Percentiles rank a stretch among this genome's conserved stretches.
phyloP scores from a whole-genome alignment of 2,329 filamentous ascomycete genomes.

The Paramyrothecium sp. region DNA sequence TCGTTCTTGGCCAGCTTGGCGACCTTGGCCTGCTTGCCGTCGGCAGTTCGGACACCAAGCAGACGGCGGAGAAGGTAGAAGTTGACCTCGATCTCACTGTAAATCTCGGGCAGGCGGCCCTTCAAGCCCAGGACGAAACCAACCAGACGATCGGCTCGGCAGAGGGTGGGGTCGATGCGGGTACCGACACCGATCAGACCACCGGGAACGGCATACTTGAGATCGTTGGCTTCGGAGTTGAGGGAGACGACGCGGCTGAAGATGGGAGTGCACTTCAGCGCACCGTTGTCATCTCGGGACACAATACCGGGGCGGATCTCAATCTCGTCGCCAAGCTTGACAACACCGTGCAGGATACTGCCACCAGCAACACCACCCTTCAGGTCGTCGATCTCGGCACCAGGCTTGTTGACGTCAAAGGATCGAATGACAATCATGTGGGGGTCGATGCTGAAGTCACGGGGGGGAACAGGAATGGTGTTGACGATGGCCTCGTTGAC shows the following conservation, averaged over 20 bases:
- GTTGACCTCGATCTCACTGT: conserved; percentile 98
- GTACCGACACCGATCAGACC: conserved; percentile 98
- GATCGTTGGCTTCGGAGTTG: conserved; percentile 96
- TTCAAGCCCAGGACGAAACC: conserved; percentile 96
- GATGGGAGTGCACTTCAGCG: conserved; percentile 95
- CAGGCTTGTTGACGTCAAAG: conserved; percentile 99
- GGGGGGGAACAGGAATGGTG: conserved; percentile 86
- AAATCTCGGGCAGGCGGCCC: conserved; percentile 92
- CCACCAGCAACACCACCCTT: conserved; percentile 99
- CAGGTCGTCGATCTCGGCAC: conserved; percentile 96
- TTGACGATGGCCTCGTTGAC: conserved; percentile 95
- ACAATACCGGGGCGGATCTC: conserved; percentile 99
- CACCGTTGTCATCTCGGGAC: conserved; percentile 88
- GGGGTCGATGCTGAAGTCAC: conserved; percentile 88
- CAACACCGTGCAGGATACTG: conserved; percentile 90
- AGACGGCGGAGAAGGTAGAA: conserved; percentile 96
- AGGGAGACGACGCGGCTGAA: conserved; percentile 93
- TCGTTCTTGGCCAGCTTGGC: conserved; percentile 98
- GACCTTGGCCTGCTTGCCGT: conserved; percentile 99
- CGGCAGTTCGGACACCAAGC: conserved; percentile 94
- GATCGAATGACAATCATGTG: conserved; percentile 99
- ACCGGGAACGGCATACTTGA: conserved; percentile 97
- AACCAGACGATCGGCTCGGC: conserved; percentile 97
- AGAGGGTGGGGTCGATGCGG: conserved; percentile 94
- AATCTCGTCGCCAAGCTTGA: conserved; percentile 97